Evolutionary conservation across 305 asterid genomes (phyloP).

Genomic region (Fraxinus sp.): DNA sequence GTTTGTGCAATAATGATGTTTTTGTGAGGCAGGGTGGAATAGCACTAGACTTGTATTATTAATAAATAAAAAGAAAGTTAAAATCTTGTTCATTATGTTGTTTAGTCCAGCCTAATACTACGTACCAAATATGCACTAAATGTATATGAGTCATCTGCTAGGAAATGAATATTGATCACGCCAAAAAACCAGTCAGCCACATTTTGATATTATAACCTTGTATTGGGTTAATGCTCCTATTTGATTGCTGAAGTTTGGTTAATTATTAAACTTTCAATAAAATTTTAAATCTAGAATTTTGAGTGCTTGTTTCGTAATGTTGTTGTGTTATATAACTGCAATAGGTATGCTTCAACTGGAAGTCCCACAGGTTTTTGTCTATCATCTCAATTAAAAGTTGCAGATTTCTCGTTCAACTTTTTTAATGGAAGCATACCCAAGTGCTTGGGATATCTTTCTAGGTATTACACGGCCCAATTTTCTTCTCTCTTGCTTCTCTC

Average conservation of each 20-base stretch:
- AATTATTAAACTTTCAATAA: background rate
- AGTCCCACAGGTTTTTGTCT: conserved; percentile 63
- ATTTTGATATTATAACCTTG: background rate
- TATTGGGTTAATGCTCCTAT: background rate
- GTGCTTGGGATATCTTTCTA: conserved; percentile 75
- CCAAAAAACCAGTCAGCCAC: background rate
- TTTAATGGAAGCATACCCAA: conserved; percentile 76
- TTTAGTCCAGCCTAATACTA: background rate
- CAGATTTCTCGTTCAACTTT: conserved; percentile 79
- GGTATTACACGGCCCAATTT: conserved; percentile 38
- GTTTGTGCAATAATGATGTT: background rate
- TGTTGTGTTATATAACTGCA: conserved; percentile 15
- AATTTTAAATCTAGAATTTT: background rate
- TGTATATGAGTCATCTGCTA: background rate
- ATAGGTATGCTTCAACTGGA: conserved; percentile 62
- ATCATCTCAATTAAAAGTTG: conserved; percentile 62
- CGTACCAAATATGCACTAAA: background rate
- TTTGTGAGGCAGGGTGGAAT: background rate
- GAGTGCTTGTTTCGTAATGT: conserved; percentile 9
- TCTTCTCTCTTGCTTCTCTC: conserved; percentile 15
- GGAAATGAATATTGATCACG: background rate
- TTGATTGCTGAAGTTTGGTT: conserved; percentile 12
- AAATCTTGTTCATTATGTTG: background rate
- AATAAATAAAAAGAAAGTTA: background rate
- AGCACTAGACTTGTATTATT: background rate